These are phyloP conservation scores for Talaromyces albobiverticillius DNA, from an alignment of 2,329 filamentous ascomycete species.

Conservation along the genomic window DNA sequence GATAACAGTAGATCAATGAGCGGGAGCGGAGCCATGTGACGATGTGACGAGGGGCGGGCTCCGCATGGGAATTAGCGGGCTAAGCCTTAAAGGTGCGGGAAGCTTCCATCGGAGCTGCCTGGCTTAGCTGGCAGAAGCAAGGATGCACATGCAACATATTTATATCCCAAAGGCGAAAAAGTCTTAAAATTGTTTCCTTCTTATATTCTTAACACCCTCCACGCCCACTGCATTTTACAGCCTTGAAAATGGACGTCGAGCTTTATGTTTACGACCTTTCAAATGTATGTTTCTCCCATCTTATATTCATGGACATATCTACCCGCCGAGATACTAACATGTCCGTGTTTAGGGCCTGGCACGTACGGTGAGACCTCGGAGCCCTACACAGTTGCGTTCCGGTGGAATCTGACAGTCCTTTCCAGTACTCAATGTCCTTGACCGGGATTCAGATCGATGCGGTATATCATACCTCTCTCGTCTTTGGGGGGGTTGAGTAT, in stretches of 20 bases:
- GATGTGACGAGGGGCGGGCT: slow-evolving; percentile 7
- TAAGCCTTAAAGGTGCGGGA: no score
- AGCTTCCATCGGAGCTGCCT: not conserved
- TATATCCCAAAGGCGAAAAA: not conserved
- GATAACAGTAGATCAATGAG: not conserved
- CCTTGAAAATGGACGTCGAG: slow-evolving; percentile 66
- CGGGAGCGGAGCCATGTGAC: no score
- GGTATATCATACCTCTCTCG: slow-evolving; percentile 90
- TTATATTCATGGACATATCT: not conserved
- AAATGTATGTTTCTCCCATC: slow-evolving; percentile 33
- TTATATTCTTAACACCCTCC: not conserved
- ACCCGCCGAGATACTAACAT: slow-evolving; percentile 24
- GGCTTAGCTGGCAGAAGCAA: not conserved
- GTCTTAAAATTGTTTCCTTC: not conserved
- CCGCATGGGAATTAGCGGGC: slow-evolving; percentile 8
- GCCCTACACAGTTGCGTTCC: not conserved
- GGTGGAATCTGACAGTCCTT: slow-evolving; percentile 16
- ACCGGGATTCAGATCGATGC: slow-evolving; percentile 77
- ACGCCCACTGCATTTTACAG: not conserved
- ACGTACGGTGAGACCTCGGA: slow-evolving; percentile 40
- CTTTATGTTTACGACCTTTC: slow-evolving; percentile 79
- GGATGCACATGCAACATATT: not conserved
- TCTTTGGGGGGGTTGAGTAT: slow-evolving; percentile 82
- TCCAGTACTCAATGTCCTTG: slow-evolving; percentile 56
- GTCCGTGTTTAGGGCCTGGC: slow-evolving; percentile 55